These are phyloP conservation scores for Thoreauomyces humboldtii DNA, from an alignment of 192 early-diverging fungal species.

Conservation along the genomic window DNA sequence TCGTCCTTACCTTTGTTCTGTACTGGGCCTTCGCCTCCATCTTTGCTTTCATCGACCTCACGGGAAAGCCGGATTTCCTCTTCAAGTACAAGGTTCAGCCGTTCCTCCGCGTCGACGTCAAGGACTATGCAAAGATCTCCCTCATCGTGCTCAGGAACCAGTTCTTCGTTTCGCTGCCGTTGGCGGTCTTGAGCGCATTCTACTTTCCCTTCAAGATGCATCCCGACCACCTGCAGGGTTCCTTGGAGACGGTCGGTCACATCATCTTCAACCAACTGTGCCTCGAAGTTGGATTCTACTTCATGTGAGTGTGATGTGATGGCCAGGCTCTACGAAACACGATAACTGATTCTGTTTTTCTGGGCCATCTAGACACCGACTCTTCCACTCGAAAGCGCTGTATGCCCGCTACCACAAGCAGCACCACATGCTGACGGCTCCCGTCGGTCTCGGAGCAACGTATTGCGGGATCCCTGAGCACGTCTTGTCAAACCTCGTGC, in stretches of 20 bases:
- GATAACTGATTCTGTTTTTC: too few relatives aligned
- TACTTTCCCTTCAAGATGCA: background rate
- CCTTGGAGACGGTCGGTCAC: background rate
- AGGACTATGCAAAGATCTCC: background rate
- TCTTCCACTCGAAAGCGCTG: constrained; percentile 80
- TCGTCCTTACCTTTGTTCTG: background rate
- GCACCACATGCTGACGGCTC: constrained; percentile 87
- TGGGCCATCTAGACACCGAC: too few relatives aligned
- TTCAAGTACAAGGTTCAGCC: constrained; percentile 3
- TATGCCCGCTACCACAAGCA: constrained; percentile 93
- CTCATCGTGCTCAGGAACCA: background rate
- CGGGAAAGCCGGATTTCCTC: background rate
- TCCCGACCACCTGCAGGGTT: background rate
- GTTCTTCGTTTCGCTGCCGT: background rate
- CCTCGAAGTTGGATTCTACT: background rate
- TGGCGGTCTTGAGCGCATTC: background rate
- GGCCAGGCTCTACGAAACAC: too few relatives aligned
- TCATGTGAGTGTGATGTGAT: too few relatives aligned
- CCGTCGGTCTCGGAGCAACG: constrained; percentile 84
- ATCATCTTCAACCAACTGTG: constrained; percentile 1
- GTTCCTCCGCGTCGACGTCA: background rate
- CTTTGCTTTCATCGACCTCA: background rate
- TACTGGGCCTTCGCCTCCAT: background rate
- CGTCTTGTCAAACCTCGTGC: background rate
- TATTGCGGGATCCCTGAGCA: constrained; percentile 89